A percentile compares a stretch with the other conserved stretches of the same genome.
These are phyloP conservation scores for Gleditsia sinensis DNA, from an alignment of 306 rosid species.

Conservation along the genomic window DNA sequence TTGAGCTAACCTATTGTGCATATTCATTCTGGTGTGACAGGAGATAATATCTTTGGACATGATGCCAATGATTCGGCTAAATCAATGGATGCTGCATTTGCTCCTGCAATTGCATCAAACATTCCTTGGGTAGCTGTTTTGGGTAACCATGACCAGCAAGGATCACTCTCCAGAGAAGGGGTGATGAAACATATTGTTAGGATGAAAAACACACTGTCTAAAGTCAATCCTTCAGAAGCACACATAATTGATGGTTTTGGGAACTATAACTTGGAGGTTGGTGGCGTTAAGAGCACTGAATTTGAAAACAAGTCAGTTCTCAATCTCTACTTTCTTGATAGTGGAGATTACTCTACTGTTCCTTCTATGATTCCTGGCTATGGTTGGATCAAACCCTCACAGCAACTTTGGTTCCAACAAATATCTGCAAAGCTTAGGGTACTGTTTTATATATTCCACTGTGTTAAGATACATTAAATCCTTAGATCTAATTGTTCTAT, in stretches of 20 bases:
- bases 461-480: background rate
- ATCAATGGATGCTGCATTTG: constrained; percentile 82
- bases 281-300: constrained; percentile 66
- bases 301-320: constrained; percentile 86
- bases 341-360: constrained; percentile 88
- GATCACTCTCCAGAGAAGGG: constrained; percentile 80
- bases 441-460: constrained; percentile 28
- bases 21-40: constrained; percentile 44
- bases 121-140: constrained; percentile 90
- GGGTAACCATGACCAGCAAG: constrained; percentile 98
- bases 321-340: constrained; percentile 89
- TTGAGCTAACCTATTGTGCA: constrained; percentile 13
- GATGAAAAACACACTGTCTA: constrained; percentile 71
- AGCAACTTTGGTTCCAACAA: constrained; percentile 80
- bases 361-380: constrained; percentile 58
- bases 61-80: constrained; percentile 70
- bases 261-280: constrained; percentile 81
- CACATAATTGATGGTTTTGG: constrained; percentile 83
- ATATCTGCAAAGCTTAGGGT: constrained; percentile 77
- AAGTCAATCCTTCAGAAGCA: constrained; percentile 60
- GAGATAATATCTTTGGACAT: constrained; percentile 77
- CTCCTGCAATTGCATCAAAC: constrained; percentile 81
- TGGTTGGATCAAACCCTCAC: constrained; percentile 96
- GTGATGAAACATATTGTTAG: constrained; percentile 85
- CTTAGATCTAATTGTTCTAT: too few species aligned